Evolutionary conservation across 441 rosid species (phyloP).

Genomic region (Breynia disticha): DNA sequence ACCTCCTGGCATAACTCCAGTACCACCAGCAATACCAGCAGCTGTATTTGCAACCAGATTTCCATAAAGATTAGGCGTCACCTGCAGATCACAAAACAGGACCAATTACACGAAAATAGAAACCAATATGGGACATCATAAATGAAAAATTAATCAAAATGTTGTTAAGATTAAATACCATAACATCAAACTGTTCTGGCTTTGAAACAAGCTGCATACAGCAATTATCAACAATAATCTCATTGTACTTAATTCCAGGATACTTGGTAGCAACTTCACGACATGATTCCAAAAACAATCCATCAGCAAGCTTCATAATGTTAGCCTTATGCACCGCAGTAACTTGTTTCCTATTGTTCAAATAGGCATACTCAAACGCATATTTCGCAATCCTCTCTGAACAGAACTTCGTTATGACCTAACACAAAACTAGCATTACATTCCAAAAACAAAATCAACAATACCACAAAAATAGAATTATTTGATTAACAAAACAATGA

Average conservation of each 20-base stretch:
- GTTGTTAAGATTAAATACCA: conserved; percentile 39
- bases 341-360: conserved; percentile 92
- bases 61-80: conserved; percentile 95
- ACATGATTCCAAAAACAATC: conserved; percentile 85
- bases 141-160: too few relatives aligned
- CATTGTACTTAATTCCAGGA: conserved; percentile 76
- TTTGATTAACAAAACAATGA: too few relatives aligned
- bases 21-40: conserved; percentile 99
- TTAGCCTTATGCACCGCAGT: conserved; percentile 97
- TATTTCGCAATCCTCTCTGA: conserved; percentile 94
- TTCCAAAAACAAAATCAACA: background rate
- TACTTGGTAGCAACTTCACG: conserved; percentile 82
- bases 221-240: conserved; percentile 92
- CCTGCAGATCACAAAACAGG: conserved; percentile 32
- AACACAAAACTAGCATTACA: conserved; percentile 15
- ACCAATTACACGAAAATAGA: conserved; percentile 1
- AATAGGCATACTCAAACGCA: conserved; percentile 90
- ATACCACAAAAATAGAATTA: too few relatives aligned
- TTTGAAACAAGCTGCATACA: conserved; percentile 98
- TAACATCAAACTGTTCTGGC: conserved; percentile 97
- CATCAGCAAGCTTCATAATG: conserved; percentile 97
- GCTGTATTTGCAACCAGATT: conserved; percentile 94
- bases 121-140: too few relatives aligned
- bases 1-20: conserved; percentile 99
- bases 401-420: conserved; percentile 98